A percentile compares a stretch with the other conserved stretches of the same genome.
Conservation (phyloP, 2,329 filamentous ascomycete genomes). For the Alternaria viburni region DNA sequence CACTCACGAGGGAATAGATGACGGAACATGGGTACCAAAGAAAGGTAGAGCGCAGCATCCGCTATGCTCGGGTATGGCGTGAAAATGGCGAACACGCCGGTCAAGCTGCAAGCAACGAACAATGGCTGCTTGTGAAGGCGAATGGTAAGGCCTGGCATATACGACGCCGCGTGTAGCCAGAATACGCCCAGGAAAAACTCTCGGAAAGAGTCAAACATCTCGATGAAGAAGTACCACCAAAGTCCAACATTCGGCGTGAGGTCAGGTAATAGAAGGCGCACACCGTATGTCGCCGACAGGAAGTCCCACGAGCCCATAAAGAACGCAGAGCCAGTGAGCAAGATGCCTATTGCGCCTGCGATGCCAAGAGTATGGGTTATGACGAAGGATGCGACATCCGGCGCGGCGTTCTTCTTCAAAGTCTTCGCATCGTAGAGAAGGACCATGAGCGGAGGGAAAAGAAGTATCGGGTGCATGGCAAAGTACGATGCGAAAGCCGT, state of each 20-base stretch:
- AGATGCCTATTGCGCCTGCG: constrained; percentile 51
- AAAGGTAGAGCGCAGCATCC: constrained; percentile 86
- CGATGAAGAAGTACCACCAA: constrained; percentile 99
- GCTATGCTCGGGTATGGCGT: constrained; percentile 95
- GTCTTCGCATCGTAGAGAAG: constrained; percentile 66
- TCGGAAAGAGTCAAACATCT: constrained; percentile 98
- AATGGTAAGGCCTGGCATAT: constrained; percentile 84
- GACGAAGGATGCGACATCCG: constrained; percentile 58
- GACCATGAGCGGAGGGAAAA: constrained; percentile 81
- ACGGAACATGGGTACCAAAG: constrained; percentile 81
- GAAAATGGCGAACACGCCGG: constrained; percentile 92
- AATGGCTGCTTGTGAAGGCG: constrained; percentile 85
- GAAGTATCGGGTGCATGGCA: constrained; percentile 86
- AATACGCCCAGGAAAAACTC: constrained; percentile 98
- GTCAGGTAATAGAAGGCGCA: constrained; percentile 88
- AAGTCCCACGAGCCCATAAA: constrained; percentile 88
- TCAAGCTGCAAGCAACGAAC: constrained; percentile 80
- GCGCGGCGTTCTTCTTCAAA: constrained; percentile 33
- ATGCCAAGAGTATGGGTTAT: constrained; percentile 62
- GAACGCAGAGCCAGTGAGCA: constrained; percentile 75
- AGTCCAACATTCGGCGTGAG: constrained; percentile 93
- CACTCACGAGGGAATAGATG: constrained; percentile 82
- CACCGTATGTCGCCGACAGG: constrained; percentile 85
- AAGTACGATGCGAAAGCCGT: constrained; percentile 88
- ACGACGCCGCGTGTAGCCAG: constrained; percentile 92